Percentiles rank a stretch among this genome's conserved stretches.
Evolutionary conservation across 208 protist species (phyloP).

Genomic region (Trypanosoma platydactyli): DNA sequence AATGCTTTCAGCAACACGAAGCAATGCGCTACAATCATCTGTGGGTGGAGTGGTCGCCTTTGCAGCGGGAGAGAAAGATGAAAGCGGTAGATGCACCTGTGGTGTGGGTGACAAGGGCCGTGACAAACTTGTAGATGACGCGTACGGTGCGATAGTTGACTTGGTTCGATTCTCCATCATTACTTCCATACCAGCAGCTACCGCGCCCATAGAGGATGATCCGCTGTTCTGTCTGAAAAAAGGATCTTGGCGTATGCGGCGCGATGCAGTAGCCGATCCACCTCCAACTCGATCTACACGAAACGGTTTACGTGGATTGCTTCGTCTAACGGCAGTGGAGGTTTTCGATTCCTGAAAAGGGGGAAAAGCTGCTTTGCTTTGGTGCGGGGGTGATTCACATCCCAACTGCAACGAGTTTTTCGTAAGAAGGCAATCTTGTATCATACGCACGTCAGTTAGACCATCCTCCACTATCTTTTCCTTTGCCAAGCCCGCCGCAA

Average conservation of each 20-base stretch:
- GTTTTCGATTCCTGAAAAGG: not conserved
- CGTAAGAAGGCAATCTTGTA: slow-evolving; percentile 15
- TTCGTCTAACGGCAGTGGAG: not conserved
- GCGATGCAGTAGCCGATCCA: slow-evolving; percentile 21
- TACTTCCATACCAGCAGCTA: not conserved
- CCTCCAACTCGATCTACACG: slow-evolving; percentile 27
- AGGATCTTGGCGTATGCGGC: not conserved
- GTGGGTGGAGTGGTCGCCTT: not conserved
- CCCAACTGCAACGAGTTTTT: slow-evolving; percentile 3
- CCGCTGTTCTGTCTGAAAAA: not conserved
- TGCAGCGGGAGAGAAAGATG: no score
- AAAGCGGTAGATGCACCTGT: not conserved
- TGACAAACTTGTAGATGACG: slow-evolving; percentile 18
- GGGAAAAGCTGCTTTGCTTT: not conserved
- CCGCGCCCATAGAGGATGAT: not conserved
- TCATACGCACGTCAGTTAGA: slow-evolving; percentile 5
- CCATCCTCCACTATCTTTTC: not conserved
- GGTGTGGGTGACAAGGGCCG: not conserved
- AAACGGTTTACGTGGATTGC: slow-evolving; percentile 22
- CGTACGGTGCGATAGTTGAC: slow-evolving; percentile 24
- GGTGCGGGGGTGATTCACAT: not conserved
- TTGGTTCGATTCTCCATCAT: not conserved
- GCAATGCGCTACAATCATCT: not conserved
- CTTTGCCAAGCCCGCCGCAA: slow-evolving; percentile 2
- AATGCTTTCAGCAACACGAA: slow-evolving; percentile 16